phyloP scores from a whole-genome alignment of 805 yeast species.

The Saturnispora halmiae region DNA sequence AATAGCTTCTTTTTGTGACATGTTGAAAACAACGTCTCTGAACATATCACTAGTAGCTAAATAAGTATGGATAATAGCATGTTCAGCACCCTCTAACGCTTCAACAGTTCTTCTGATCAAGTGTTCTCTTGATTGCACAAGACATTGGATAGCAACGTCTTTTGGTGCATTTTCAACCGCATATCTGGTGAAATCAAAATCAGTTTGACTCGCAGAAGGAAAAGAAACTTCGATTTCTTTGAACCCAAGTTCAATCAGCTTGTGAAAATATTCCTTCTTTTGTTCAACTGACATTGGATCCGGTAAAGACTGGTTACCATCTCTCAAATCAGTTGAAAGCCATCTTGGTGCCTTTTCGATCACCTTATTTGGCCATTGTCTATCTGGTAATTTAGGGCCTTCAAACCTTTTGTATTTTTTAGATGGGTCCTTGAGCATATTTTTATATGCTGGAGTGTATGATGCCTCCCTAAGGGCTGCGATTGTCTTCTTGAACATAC shows the following conservation, averaged over 20 bases:
- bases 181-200: conserved; percentile 71
- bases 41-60: conserved; percentile 69
- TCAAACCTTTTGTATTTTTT: conserved; percentile 49
- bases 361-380: conserved; percentile 63
- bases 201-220: conserved; percentile 77
- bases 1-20: conserved; percentile 61
- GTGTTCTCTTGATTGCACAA: conserved; percentile 71
- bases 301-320: conserved; percentile 74
- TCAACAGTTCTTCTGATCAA: conserved; percentile 67
- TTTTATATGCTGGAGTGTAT: conserved; percentile 23
- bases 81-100: conserved; percentile 61
- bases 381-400: conserved; percentile 46
- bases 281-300: conserved; percentile 74
- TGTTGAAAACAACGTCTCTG: conserved; percentile 66
- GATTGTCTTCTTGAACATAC: conserved; percentile 26
- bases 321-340: conserved; percentile 73
- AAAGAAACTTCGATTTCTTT: conserved; percentile 75
- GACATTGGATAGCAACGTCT: conserved; percentile 64
- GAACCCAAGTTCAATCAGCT: conserved; percentile 63
- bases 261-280: conserved; percentile 66
- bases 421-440: conserved; percentile 66
- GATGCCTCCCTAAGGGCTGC: conserved; percentile 24
- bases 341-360: conserved; percentile 70
- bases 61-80: conserved; percentile 63
- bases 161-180: conserved; percentile 74